phyloP scores from a whole-genome alignment of 2,329 filamentous ascomycete genomes.

The Metarhizium robertsii region DNA sequence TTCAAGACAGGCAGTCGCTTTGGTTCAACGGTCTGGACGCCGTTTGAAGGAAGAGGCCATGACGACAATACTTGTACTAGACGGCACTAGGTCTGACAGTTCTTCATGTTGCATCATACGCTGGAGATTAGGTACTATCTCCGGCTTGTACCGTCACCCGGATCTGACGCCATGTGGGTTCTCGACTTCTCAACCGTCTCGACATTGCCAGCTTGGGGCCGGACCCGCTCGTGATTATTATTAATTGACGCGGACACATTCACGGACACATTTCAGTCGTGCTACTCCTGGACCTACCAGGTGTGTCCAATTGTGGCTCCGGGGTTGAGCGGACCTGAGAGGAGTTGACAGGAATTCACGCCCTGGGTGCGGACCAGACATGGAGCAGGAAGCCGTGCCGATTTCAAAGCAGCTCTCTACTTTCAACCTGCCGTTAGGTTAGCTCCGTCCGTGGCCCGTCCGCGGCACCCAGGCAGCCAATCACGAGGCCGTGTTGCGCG shows the following conservation, averaged over 20 bases:
- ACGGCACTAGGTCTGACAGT: not conserved
- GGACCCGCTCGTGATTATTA: not conserved
- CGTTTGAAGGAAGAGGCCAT: not conserved
- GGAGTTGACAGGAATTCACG: not conserved
- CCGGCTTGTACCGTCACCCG: not conserved
- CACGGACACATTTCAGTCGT: too few relatives aligned
- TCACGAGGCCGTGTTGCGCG: not conserved
- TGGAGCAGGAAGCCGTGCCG: not conserved
- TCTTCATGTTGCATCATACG: not conserved
- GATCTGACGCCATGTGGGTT: not conserved
- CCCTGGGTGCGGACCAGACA: too few relatives aligned
- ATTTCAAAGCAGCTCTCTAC: not conserved
- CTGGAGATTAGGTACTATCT: slow-evolving; percentile 5
- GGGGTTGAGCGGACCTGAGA: not conserved
- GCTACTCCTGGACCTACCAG: too few relatives aligned
- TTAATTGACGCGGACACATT: not conserved
- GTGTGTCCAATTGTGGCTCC: not conserved
- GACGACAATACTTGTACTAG: not conserved
- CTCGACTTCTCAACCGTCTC: not conserved
- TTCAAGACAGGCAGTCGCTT: too few relatives aligned
- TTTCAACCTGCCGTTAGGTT: not conserved
- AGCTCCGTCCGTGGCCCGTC: not conserved
- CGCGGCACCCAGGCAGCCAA: not conserved
- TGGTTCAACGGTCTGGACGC: not conserved
- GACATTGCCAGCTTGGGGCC: not conserved